These are phyloP conservation scores for Raffaelea arxii DNA, from an alignment of 2,329 filamentous ascomycete genomes.

Conservation along the genomic window DNA sequence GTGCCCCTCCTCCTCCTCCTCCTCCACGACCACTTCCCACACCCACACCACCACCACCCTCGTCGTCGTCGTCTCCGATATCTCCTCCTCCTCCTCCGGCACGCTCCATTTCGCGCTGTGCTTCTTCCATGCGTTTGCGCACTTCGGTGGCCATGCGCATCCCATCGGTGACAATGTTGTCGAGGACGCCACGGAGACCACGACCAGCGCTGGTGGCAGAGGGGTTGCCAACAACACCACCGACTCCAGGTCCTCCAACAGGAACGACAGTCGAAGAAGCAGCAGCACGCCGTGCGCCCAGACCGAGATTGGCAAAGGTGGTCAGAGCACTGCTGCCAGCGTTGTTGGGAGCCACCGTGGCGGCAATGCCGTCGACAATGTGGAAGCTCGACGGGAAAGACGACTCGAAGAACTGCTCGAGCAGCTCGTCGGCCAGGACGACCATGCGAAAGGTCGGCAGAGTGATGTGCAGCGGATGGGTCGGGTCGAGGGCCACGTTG, in stretches of 20 bases:
- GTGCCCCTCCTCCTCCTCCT: slow-evolving; percentile 16
- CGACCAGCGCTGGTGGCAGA: slow-evolving; percentile 44
- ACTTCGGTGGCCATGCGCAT: slow-evolving; percentile 95
- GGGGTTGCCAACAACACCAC: background rate
- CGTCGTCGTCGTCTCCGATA: slow-evolving; percentile 59
- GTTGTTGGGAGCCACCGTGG: slow-evolving; percentile 35
- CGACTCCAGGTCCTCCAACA: slow-evolving; percentile 17
- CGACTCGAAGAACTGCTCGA: slow-evolving; percentile 96
- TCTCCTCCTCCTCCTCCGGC: slow-evolving; percentile 20
- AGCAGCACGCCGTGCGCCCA: slow-evolving; percentile 26
- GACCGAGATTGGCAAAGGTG: slow-evolving; percentile 66
- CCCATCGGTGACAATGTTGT: slow-evolving; percentile 95
- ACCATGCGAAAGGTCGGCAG: slow-evolving; percentile 98
- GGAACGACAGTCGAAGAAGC: slow-evolving; percentile 25
- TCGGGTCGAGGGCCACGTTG: slow-evolving; percentile 84
- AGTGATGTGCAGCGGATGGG: slow-evolving; percentile 89
- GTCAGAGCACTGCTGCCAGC: slow-evolving; percentile 66
- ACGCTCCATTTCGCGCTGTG: slow-evolving; percentile 74
- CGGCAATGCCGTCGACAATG: slow-evolving; percentile 53
- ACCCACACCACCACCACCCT: slow-evolving; percentile 21
- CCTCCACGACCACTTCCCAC: slow-evolving; percentile 16
- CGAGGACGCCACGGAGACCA: slow-evolving; percentile 81
- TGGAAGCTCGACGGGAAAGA: slow-evolving; percentile 92
- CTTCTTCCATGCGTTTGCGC: slow-evolving; percentile 85
- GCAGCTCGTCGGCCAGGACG: slow-evolving; percentile 84